Base-by-base conservation (phyloP, 2,329 filamentous ascomycete species). In the Nemania abortiva region DNA sequence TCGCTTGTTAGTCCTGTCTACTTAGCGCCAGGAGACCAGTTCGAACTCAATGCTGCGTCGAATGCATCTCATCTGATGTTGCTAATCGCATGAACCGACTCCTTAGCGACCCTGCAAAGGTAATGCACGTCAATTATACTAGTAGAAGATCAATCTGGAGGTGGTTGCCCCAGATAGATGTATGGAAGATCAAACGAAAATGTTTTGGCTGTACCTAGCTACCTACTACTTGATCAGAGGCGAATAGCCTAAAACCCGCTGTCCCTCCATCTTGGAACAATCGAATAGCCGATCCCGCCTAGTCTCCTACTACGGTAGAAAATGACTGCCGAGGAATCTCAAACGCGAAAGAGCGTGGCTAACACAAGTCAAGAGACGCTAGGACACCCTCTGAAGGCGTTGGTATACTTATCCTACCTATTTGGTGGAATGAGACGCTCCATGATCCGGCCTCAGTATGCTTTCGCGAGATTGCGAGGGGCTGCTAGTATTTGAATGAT, bases 161-260 rank as follows among this genome's bases (percentile, higher is more conserved):
- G 42, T 56, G 42, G 27, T 67, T 61, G 64, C 60, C 49, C 67
- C 31, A 55, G 65, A 57, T 62, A 31, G 34, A 69, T 54, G 61
- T 60, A 53, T 22, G 39, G 65, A 45, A 63, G 65, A 68, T 70
- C 68, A 70, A 58, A 70, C 67, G 39, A 42, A 15, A 15, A 42
- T 18, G 39, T 42, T 42, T 42, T 42, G 39, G 5, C 39, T 29
- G 31, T 22, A 63, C 34, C 50, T 22, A 45, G 34, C 45, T 65
- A 31, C 24, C 13, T 50, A 18, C 22, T 49, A 37, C 55, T 39
- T 49, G 15, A 54, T 39, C 13, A 34, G 39, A 65, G 45, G 61
- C 61, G 50, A 60, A 29, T 42, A 68, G 66, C 55, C 66, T 68
- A 68, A 61, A 65, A 29, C 20, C 24, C 5, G 24, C 24, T 27